Evolutionary conservation across 2,329 filamentous ascomycete genomes (phyloP).

Genomic region (Fusarium xyrophilum): DNA sequence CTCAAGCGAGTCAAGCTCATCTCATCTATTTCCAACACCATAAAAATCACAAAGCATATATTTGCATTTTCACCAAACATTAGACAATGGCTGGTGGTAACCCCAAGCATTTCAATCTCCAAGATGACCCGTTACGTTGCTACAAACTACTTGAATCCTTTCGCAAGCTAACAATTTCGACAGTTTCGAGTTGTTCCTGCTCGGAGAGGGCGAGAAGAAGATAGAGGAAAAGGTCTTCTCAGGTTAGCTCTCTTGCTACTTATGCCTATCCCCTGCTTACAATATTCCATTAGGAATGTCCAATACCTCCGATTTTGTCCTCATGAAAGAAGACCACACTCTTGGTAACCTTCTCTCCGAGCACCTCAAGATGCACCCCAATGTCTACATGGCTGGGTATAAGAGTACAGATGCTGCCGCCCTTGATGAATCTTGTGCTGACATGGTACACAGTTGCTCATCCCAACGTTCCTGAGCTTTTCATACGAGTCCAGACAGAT

Average conservation of each 20-base stretch:
- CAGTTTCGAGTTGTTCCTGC: conserved; percentile 93
- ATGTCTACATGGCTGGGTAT: conserved; percentile 92
- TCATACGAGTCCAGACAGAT: conserved; percentile 89
- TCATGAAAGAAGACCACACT: conserved; percentile 97
- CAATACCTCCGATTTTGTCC: conserved; percentile 92
- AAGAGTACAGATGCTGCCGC: conserved; percentile 65
- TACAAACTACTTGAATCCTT: background rate
- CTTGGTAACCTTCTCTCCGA: conserved; percentile 88
- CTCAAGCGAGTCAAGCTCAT: background rate
- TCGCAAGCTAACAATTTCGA: conserved; percentile 30
- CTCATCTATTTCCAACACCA: background rate
- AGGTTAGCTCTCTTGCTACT: conserved; percentile 63
- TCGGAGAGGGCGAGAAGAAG: conserved; percentile 89
- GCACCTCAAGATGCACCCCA: conserved; percentile 81
- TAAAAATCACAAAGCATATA: background rate
- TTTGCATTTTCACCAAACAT: background rate
- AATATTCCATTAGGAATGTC: conserved; percentile 69
- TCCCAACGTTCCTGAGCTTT: conserved; percentile 66
- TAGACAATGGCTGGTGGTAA: conserved; percentile 48
- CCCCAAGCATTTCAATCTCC: conserved; percentile 50
- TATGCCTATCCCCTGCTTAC: background rate
- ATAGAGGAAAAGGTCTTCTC: conserved; percentile 88
- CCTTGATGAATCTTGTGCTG: background rate
- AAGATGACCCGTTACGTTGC: conserved; percentile 47
- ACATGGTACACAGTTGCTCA: conserved; percentile 54